Evolutionary conservation across 179 eudicot species (phyloP).

Genomic region (Beta macrorhiza): DNA sequence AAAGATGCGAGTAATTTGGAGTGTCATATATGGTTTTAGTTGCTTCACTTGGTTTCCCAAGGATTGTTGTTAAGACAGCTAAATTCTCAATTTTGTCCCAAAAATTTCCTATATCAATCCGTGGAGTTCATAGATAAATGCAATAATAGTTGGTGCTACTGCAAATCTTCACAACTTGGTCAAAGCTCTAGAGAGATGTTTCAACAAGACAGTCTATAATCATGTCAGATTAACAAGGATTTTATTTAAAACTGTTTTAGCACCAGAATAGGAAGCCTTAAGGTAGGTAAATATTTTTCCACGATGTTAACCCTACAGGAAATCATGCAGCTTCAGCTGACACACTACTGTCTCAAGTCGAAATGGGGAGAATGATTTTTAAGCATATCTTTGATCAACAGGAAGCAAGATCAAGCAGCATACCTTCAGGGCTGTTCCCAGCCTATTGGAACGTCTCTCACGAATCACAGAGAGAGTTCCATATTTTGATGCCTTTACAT

Average conservation of each 20-base stretch:
- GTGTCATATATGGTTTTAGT: not conserved
- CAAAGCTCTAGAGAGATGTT: too few species aligned
- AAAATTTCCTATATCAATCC: not conserved
- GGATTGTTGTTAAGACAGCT: not conserved
- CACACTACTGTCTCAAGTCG: not conserved
- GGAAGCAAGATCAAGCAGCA: slow-evolving; percentile 3
- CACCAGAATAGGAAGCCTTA: not conserved
- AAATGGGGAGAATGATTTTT: not conserved
- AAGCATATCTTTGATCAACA: not conserved
- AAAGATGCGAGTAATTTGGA: not conserved
- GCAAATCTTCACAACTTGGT: too few species aligned
- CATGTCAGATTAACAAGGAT: too few species aligned
- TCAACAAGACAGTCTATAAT: too few species aligned
- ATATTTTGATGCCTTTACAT: slow-evolving; percentile 69
- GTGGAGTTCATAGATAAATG: not conserved
- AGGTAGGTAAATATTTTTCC: not conserved
- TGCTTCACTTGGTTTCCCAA: not conserved
- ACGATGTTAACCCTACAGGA: not conserved
- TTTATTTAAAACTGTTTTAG: not conserved
- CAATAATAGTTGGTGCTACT: too few species aligned
- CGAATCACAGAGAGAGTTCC: slow-evolving; percentile 66
- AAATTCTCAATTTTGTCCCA: not conserved
- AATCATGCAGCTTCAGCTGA: not conserved
- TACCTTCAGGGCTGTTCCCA: slow-evolving; percentile 94
- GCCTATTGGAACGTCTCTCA: slow-evolving; percentile 66